A percentile compares a stretch with the other conserved stretches of the same genome.
Conservation (phyloP, 164 flowering plant species). For the Nymphaea colorata region DNA sequence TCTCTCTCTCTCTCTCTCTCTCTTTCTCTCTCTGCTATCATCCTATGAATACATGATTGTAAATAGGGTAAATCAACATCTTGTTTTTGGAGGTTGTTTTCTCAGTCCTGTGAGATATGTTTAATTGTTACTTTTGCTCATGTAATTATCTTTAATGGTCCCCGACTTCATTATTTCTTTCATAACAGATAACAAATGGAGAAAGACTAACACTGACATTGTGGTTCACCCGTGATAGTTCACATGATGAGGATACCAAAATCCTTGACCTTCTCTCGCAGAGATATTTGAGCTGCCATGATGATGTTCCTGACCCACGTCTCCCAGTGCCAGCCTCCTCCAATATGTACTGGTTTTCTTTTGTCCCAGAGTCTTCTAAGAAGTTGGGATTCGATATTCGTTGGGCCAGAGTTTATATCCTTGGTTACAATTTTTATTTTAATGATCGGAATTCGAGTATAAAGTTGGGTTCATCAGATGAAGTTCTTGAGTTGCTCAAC, state of each 20-base stretch:
- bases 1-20: neutral
- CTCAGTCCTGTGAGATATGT: too few relatives aligned
- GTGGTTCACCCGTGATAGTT: constrained; percentile 76
- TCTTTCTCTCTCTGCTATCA: neutral
- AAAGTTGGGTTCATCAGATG: constrained; percentile 14
- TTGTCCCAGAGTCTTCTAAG: constrained; percentile 18
- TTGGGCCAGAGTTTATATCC: constrained; percentile 56
- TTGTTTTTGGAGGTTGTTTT: too few relatives aligned
- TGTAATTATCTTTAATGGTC: too few relatives aligned
- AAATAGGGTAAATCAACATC: too few relatives aligned
- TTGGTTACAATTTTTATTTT: constrained; percentile 43
- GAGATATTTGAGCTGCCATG: constrained; percentile 5
- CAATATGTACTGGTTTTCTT: constrained; percentile 89
- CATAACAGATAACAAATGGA: constrained; percentile 56
- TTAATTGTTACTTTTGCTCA: neutral
- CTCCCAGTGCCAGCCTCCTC: constrained; percentile 62
- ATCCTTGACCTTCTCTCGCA: constrained; percentile 52
- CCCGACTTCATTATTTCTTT: neutral
- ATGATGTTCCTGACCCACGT: constrained; percentile 14
- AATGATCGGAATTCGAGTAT: constrained; percentile 9
- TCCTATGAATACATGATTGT: neutral
- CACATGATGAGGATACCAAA: constrained; percentile 83
- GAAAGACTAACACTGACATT: constrained; percentile 83
- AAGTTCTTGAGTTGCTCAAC: constrained; percentile 27
- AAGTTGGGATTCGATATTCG: constrained; percentile 57